A percentile compares a stretch with the other conserved stretches of the same genome.
Evolutionary conservation across 2,329 filamentous ascomycete species (phyloP).

Genomic region (Phaeophleospora eucalypticola): DNA sequence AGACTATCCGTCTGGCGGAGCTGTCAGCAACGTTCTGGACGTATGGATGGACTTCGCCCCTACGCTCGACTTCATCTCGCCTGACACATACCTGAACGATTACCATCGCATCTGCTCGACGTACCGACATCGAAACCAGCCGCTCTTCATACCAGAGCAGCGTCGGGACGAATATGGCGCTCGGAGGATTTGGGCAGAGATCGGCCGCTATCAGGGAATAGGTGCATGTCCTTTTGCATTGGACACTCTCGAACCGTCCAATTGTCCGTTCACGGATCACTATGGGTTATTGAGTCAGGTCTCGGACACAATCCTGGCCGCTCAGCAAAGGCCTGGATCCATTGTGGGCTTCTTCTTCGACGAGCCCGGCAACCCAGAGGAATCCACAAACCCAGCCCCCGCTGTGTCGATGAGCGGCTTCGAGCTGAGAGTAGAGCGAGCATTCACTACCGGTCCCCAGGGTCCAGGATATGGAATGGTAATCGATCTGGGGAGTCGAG

Average conservation of each 20-base stretch:
- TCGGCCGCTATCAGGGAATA: no score
- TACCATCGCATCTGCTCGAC: slow-evolving; percentile 43
- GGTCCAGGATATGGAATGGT: slow-evolving; percentile 42
- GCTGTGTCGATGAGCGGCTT: slow-evolving; percentile 35
- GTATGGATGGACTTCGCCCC: slow-evolving; percentile 43
- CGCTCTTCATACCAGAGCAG: slow-evolving; percentile 53
- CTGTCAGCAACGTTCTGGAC: slow-evolving; percentile 41
- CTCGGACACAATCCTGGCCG: slow-evolving; percentile 36
- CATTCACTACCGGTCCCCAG: slow-evolving; percentile 45
- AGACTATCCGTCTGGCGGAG: slow-evolving; percentile 48
- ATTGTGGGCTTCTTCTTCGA: slow-evolving; percentile 45
- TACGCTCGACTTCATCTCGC: slow-evolving; percentile 44
- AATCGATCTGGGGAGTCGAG: slow-evolving; percentile 37
- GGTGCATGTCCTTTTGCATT: slow-evolving; percentile 41
- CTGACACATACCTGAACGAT: slow-evolving; percentile 49
- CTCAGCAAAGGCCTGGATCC: slow-evolving; percentile 34
- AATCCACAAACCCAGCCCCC: slow-evolving; percentile 31
- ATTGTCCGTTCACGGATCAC: slow-evolving; percentile 36
- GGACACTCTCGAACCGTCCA: slow-evolving; percentile 37
- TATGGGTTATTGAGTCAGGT: slow-evolving; percentile 39
- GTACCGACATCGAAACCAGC: slow-evolving; percentile 43
- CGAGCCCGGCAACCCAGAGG: slow-evolving; percentile 29
- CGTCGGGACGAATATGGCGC: no score
- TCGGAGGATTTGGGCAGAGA: no score
- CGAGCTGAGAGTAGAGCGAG: slow-evolving; percentile 39